Evolutionary conservation across 257 asterid species (phyloP), one percentile per base, ranked within the genome.

Genomic region (Gentiana straminea): DNA sequence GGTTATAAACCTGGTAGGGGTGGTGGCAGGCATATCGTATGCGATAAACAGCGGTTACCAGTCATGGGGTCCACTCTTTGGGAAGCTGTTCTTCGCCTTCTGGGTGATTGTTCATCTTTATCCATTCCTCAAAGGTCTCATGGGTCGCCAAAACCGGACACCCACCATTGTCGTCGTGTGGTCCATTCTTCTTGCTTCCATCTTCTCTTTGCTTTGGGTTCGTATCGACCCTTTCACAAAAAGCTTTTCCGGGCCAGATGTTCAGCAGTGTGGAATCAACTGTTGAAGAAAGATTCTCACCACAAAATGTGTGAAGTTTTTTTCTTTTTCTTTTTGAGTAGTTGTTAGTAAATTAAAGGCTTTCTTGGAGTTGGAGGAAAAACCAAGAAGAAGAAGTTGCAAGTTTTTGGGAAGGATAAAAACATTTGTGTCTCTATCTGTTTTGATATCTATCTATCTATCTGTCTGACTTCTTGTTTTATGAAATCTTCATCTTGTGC

Each of bases 31-130:
- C 38, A 80, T 90, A 59, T 90, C 98, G n/a, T 82, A 82, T 5
- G 98, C 98, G 12, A 56, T 90, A 64, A 90, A 90, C 74, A 90
- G 96, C 48, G 98, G 98, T 12, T 86, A 90, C 79, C 96, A 90
- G 50, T 82, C 98, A 2, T 90, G 98, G 98, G 96, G 98, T 38
- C 98, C 96, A 0, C 84, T 90, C 74, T 90, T 90, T 5, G 98
- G 98, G 13, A 89, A 89, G 68, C 52, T 89, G 37, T 89, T 89
- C 86, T 89, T 86, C 55, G 89, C 97, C 57, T 89, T 89, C 72
- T 88, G 97, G 97, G 97, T 89, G 84, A 89, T 89, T 52, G 94
- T 89, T 35, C 97, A 89, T 77, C 82, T 89, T 47, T 89, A 89
- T 68, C 94, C 97, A 55, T 89, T 89, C 87, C 88, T 89, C 47